These are phyloP conservation scores for Candida silvicultrix DNA, from an alignment of 805 yeast genomes.

Conservation along the genomic window DNA sequence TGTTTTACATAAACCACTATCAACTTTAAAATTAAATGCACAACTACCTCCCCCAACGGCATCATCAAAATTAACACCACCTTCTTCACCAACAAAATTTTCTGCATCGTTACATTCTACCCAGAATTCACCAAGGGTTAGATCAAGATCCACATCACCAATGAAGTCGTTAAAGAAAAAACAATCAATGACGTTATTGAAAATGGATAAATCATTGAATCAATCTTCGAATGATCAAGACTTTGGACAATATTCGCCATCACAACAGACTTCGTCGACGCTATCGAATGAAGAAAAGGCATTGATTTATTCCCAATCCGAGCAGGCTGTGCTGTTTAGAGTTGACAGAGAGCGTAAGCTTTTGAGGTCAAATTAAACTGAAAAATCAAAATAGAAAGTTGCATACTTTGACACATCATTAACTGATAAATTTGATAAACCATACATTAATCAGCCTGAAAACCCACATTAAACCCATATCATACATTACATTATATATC, in stretches of 20 bases:
- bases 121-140: conserved; percentile 6
- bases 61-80: conserved; percentile 3
- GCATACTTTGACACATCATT: no score
- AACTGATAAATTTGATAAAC: no score
- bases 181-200: conserved; percentile 19
- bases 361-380: conserved; percentile 4
- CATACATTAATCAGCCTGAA: not conserved
- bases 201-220: conserved; percentile 18
- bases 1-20: conserved; percentile 1
- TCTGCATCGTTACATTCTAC: conserved; percentile 1
- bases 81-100: conserved; percentile 1
- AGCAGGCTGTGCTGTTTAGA: conserved; percentile 20
- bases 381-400: not conserved
- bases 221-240: not conserved
- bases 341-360: conserved; percentile 20
- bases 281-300: conserved; percentile 15
- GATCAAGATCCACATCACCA: conserved; percentile 21
- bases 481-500: not conserved
- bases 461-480: not conserved
- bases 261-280: not conserved
- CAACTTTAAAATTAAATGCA: conserved; percentile 12
- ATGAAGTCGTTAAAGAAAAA: conserved; percentile 20
- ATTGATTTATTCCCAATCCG: conserved; percentile 13
- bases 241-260: not conserved
- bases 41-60: conserved; percentile 8